These are phyloP conservation scores for Alnus glutinosa DNA, from an alignment of 306 rosid species.

Conservation along the genomic window DNA sequence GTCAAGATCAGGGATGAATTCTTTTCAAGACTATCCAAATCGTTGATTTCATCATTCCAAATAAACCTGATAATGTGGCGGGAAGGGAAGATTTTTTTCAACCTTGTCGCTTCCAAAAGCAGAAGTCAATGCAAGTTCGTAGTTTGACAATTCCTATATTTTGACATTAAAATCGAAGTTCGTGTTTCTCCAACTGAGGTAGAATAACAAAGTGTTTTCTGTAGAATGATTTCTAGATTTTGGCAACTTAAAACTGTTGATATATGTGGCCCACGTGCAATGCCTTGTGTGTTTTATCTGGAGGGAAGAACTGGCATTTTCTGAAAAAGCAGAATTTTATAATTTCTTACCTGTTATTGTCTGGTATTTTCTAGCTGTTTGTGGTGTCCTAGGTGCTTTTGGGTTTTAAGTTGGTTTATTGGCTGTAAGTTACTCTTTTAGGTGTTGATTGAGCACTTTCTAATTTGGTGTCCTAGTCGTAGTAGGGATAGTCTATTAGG, in stretches of 20 bases:
- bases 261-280: not conserved
- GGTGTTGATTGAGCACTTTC: not conserved
- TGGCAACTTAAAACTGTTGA: not conserved
- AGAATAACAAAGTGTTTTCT: not conserved
- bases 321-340: not conserved
- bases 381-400: not conserved
- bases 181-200: not conserved
- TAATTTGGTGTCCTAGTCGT: not conserved
- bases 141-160: not conserved
- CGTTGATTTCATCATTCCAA: not conserved
- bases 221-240: not conserved
- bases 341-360: not conserved
- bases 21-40: not conserved
- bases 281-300: not conserved
- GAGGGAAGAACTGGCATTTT: not conserved
- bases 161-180: not conserved
- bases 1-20: not conserved
- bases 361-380: not conserved
- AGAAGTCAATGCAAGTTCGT: not conserved
- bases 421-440: not conserved
- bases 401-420: not conserved
- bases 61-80: not conserved
- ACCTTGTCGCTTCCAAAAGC: not conserved
- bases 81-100: not conserved
- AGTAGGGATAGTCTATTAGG: not conserved